phyloP scores from a whole-genome alignment of 2,329 filamentous ascomycete species.

The Nemania sp. region DNA sequence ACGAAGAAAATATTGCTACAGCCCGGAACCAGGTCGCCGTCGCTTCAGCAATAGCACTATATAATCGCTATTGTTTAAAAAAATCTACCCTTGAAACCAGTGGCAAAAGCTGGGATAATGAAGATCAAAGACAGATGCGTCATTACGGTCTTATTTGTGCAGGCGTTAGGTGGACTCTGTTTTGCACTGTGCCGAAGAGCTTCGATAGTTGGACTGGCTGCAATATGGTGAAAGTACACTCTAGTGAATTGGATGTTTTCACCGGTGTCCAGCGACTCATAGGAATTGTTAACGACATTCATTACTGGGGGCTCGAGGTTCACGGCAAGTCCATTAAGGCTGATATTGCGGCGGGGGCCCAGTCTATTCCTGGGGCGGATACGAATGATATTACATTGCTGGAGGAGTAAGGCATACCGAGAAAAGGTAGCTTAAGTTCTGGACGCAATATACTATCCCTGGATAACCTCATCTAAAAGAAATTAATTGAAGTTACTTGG shows the following conservation, averaged over 20 bases:
- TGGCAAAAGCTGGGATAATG: neutral
- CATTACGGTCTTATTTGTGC: constrained; percentile 22
- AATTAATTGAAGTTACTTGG: neutral
- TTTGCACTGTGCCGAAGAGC: constrained; percentile 24
- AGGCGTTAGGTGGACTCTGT: constrained; percentile 13
- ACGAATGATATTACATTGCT: neutral
- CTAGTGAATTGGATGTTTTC: neutral
- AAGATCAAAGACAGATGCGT: constrained; percentile 13
- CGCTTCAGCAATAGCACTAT: constrained; percentile 24
- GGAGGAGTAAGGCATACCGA: neutral
- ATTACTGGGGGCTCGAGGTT: constrained; percentile 24
- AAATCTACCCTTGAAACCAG: neutral
- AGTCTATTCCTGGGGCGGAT: neutral
- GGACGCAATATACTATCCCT: no score
- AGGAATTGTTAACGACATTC: constrained; percentile 16
- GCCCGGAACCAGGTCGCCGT: constrained; percentile 7
- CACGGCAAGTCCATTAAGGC: constrained; percentile 15
- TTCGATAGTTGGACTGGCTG: constrained; percentile 23
- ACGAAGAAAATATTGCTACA: constrained; percentile 1
- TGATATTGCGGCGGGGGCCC: neutral
- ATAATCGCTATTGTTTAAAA: constrained; percentile 24
- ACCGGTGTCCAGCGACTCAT: neutral
- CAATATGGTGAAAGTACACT: constrained; percentile 4
- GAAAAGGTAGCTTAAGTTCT: neutral
- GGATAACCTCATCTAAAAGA: no score